Conservation (phyloP, 2,329 filamentous ascomycete species). For the Pseudofabraea citricarpa region DNA sequence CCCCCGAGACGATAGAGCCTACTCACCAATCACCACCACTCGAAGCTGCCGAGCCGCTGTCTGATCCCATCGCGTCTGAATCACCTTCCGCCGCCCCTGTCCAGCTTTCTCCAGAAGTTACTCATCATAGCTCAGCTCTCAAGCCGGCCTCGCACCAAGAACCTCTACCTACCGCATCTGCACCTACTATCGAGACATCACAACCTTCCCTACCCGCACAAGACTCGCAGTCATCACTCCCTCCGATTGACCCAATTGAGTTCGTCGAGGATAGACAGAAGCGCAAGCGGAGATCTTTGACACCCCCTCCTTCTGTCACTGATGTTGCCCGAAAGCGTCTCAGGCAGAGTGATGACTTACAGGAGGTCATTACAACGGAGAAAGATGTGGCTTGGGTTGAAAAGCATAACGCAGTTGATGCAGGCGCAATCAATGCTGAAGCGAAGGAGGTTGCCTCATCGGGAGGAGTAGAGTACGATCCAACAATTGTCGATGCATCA, state of each 20-base stretch:
- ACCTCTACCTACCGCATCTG: slow-evolving; percentile 2
- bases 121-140: not conserved
- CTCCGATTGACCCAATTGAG: slow-evolving; percentile 26
- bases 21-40: slow-evolving; percentile 7
- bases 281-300: slow-evolving; percentile 62
- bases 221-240: slow-evolving; percentile 7
- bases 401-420: slow-evolving; percentile 19
- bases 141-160: not conserved
- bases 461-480: slow-evolving; percentile 4
- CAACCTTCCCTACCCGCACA: slow-evolving; percentile 11
- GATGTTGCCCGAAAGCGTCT: slow-evolving; percentile 51
- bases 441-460: slow-evolving; percentile 4
- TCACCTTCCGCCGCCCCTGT: not conserved
- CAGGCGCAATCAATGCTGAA: slow-evolving; percentile 9
- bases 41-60: slow-evolving; percentile 4
- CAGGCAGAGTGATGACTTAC: slow-evolving; percentile 33
- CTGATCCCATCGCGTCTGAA: slow-evolving; percentile 2
- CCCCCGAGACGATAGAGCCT: slow-evolving; percentile 19
- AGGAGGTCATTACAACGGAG: slow-evolving; percentile 9
- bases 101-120: not conserved
- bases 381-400: slow-evolving; percentile 18
- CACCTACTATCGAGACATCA: slow-evolving; percentile 15
- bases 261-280: slow-evolving; percentile 52
- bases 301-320: slow-evolving; percentile 50
- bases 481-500: slow-evolving; percentile 12